phyloP scores from a whole-genome alignment of 2,329 filamentous ascomycete genomes.

The Clonostachys chloroleuca region DNA sequence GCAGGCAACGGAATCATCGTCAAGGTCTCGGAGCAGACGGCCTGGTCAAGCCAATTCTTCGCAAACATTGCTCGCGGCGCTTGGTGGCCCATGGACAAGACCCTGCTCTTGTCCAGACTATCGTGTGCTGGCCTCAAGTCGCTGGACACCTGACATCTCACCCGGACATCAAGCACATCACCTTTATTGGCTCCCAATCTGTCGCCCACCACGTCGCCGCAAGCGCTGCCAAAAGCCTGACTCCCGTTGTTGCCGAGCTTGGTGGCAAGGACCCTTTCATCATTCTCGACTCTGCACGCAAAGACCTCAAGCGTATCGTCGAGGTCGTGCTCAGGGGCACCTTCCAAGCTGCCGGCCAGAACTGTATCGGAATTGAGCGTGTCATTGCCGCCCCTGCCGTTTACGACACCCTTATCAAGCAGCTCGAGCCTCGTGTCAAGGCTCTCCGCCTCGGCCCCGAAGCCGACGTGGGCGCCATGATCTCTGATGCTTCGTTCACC shows the following conservation, averaged over 20 bases:
- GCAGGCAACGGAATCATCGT: conserved; percentile 88
- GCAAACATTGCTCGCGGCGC: conserved; percentile 73
- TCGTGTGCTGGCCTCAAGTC: conserved; percentile 83
- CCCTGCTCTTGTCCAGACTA: conserved; percentile 74
- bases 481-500: conserved; percentile 72
- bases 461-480: conserved; percentile 84
- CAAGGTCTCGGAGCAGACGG: conserved; percentile 93
- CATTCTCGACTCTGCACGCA: conserved; percentile 71
- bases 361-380: conserved; percentile 95
- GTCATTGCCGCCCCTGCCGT: conserved; percentile 76
- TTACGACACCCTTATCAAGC: conserved; percentile 67
- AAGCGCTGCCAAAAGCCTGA: conserved; percentile 81
- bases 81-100: conserved; percentile 78
- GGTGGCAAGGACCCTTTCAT: conserved; percentile 94
- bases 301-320: conserved; percentile 65
- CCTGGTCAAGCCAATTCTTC: conserved; percentile 87
- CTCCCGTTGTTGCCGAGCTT: conserved; percentile 83
- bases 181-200: conserved; percentile 82
- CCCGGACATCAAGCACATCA: conserved; percentile 78
- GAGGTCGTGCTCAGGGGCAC: conserved; percentile 87
- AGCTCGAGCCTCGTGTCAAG: conserved; percentile 70
- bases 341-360: conserved; percentile 94
- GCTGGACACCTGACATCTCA: conserved; percentile 83
- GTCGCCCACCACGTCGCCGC: conserved; percentile 86
- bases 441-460: conserved; percentile 71